Evolutionary conservation across 169 alveolate genomes (phyloP).

Genomic region (Eimeria praecox): DNA sequence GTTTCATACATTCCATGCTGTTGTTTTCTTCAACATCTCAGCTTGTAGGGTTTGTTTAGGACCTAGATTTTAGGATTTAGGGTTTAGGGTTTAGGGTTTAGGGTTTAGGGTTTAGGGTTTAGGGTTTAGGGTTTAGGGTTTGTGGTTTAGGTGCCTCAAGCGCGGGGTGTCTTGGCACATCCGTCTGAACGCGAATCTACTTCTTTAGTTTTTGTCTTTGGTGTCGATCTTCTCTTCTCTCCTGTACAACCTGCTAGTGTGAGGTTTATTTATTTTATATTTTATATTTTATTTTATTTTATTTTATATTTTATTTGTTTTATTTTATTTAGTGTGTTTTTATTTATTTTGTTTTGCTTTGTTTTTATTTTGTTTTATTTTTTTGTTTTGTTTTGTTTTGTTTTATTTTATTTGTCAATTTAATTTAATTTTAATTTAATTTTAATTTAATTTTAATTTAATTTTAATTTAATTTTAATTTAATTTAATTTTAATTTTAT

Average conservation of each 20-base stretch:
- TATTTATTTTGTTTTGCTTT: background rate
- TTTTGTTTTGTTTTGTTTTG: background rate
- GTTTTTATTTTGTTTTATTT: background rate
- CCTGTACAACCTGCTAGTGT: slow-evolving; percentile 82
- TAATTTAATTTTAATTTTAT: too few relatives aligned
- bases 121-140: background rate
- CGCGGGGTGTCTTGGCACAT: slow-evolving; percentile 84
- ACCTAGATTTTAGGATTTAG: background rate
- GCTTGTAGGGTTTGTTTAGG: too few relatives aligned
- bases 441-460: too few relatives aligned
- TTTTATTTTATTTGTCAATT: background rate
- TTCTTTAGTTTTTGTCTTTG: slow-evolving; percentile 86
- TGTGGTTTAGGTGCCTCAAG: slow-evolving; percentile 81
- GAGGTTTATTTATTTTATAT: background rate
- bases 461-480: too few relatives aligned
- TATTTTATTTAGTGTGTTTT: too few relatives aligned
- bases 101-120: slow-evolving; percentile 63
- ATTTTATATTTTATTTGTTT: background rate
- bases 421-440: too few relatives aligned
- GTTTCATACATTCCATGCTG: background rate
- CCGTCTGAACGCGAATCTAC: slow-evolving; percentile 78
- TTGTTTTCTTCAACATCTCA: background rate
- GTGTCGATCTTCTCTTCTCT: slow-evolving; percentile 77
- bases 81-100: background rate
- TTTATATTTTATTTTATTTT: background rate